phyloP scores from a whole-genome alignment of 371 early-diverging fungal species.

The Ecytonucleospora hepatopenaei region DNA sequence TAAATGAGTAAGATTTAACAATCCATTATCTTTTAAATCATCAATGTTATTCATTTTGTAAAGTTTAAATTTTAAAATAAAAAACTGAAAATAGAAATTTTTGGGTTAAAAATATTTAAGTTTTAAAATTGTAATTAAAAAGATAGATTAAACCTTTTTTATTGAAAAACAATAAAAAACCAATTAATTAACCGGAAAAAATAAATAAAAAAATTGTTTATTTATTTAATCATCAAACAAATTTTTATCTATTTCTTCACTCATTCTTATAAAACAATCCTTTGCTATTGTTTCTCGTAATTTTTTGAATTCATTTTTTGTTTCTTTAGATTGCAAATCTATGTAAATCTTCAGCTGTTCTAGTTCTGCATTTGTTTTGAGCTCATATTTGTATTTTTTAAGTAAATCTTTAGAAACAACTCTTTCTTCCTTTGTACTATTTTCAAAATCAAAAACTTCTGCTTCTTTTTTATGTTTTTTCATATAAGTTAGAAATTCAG shows the following conservation, averaged over 20 bases:
- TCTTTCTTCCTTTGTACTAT: neutral
- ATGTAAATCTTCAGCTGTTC: conserved; percentile 3
- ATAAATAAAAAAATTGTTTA: no score
- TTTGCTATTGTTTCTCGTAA: conserved; percentile 1
- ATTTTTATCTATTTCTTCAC: conserved; percentile 5
- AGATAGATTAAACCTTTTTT: no score
- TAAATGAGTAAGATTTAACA: no score
- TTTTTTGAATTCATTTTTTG: neutral
- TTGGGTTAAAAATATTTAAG: no score
- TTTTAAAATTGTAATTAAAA: no score
- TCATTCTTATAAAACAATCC: conserved; percentile 1
- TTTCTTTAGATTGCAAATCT: neutral
- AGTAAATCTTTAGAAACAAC: neutral
- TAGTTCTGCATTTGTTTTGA: neutral
- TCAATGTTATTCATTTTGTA: no score
- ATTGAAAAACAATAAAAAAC: no score
- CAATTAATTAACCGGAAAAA: no score
- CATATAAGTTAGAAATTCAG: neutral
- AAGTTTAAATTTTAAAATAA: no score
- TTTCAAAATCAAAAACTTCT: neutral
- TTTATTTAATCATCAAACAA: no score
- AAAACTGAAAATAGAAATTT: no score
- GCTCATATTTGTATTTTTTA: conserved; percentile 15
- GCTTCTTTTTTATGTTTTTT: neutral
- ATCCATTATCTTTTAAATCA: no score